Percentiles rank a stretch among this genome's conserved stretches.
Conservation (phyloP, 2,329 filamentous ascomycete species). For the Ambrosiella cleistominuta region DNA sequence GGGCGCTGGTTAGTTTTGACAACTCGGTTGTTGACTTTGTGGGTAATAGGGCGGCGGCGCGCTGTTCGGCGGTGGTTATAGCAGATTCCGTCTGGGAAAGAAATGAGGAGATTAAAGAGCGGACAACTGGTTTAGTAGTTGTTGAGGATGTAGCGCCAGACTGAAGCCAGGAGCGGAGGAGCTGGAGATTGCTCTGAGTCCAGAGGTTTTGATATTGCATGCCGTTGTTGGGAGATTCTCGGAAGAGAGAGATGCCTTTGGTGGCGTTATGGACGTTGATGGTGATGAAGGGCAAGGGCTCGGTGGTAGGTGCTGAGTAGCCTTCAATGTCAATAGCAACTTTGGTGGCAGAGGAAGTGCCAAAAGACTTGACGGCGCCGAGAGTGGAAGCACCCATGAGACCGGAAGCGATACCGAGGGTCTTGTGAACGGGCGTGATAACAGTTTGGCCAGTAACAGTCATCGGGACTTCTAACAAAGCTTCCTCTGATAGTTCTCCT, state of each 20-base stretch:
- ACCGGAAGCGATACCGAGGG: constrained; percentile 56
- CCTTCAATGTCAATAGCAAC: constrained; percentile 41
- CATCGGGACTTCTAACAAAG: constrained; percentile 40
- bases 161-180: constrained; percentile 46
- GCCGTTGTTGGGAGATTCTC: constrained; percentile 51
- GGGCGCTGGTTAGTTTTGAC: constrained; percentile 30
- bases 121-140: constrained; percentile 47
- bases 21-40: constrained; percentile 17
- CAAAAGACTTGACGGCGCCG: constrained; percentile 25
- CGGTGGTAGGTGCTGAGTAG: constrained; percentile 22
- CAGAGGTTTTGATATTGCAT: constrained; percentile 57
- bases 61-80: constrained; percentile 33
- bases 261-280: constrained; percentile 48
- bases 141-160: constrained; percentile 26
- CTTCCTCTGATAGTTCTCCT: constrained; percentile 33
- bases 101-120: constrained; percentile 48
- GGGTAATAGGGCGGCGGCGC: constrained; percentile 20
- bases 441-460: constrained; percentile 1
- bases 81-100: constrained; percentile 35
- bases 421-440: constrained; percentile 63
- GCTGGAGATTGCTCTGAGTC: constrained; percentile 52
- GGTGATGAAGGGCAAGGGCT: constrained; percentile 29
- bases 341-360: constrained; percentile 27
- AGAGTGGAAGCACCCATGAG: constrained; percentile 46
- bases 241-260: constrained; percentile 47